Percentiles rank a stretch among this genome's conserved stretches.
Conservation (phyloP, 352 stramenopile genomes). For the Pythium periplocum region DNA sequence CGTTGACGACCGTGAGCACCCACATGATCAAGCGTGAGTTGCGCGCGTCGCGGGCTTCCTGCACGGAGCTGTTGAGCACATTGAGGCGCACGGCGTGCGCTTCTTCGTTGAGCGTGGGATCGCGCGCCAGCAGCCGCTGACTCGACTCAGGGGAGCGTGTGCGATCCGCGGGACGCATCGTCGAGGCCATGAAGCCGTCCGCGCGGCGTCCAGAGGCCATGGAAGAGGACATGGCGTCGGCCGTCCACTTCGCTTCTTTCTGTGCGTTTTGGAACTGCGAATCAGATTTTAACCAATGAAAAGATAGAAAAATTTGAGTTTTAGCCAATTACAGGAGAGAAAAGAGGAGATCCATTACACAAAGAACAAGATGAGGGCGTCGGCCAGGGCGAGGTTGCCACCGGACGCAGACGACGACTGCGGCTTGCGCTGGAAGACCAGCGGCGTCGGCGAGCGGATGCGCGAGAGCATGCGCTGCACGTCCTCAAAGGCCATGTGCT, state of each 20-base stretch:
- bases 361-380: constrained; percentile 40
- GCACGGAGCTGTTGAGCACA: constrained; percentile 79
- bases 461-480: constrained; percentile 37
- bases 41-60: constrained; percentile 70
- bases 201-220: too few relatives aligned
- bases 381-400: constrained; percentile 32
- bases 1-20: constrained; percentile 68
- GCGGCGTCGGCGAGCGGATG: constrained; percentile 38
- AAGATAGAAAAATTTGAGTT: not conserved
- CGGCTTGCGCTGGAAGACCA: constrained; percentile 62
- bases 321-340: constrained; percentile 1
- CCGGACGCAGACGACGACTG: constrained; percentile 17
- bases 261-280: too few relatives aligned
- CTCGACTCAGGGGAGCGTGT: constrained; percentile 15
- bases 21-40: constrained; percentile 80
- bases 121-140: constrained; percentile 28
- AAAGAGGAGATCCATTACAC: too few relatives aligned
- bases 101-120: constrained; percentile 40
- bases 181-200: not conserved
- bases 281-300: constrained; percentile 8
- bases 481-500: constrained; percentile 56
- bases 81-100: constrained; percentile 78
- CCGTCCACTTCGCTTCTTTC: too few relatives aligned
- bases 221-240: too few relatives aligned
- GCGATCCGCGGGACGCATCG: not conserved